Evolutionary conservation across 1,139 yeast genomes (phyloP).

Genomic region (Saccharomyces uvarum): DNA sequence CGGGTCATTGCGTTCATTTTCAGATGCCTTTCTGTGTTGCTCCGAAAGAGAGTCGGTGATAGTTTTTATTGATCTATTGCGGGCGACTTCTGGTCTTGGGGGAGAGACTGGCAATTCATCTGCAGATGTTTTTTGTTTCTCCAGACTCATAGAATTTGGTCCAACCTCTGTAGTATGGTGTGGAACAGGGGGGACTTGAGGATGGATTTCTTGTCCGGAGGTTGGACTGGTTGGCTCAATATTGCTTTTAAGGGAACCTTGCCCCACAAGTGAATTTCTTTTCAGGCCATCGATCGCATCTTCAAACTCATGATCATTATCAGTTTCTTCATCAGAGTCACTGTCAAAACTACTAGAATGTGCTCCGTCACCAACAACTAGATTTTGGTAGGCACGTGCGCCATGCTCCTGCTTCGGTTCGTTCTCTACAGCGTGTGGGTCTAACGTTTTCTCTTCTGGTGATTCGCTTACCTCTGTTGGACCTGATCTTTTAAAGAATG

Average conservation of each 20-base stretch:
- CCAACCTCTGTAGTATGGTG: neutral
- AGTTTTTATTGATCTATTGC: neutral
- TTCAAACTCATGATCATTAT: neutral
- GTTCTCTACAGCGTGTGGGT: constrained; percentile 8
- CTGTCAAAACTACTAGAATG: neutral
- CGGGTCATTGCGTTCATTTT: neutral
- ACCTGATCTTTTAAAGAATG: constrained; percentile 11
- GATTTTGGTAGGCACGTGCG: neutral
- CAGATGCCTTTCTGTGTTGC: neutral
- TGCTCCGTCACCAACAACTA: neutral
- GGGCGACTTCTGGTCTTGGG: neutral
- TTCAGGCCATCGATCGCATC: neutral
- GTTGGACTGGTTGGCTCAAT: neutral
- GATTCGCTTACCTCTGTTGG: neutral
- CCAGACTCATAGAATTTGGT: neutral
- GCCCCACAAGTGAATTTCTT: neutral
- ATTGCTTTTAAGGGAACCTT: neutral
- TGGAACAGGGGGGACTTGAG: neutral
- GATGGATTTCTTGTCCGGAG: neutral
- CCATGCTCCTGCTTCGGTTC: constrained; percentile 2
- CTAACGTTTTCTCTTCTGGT: constrained; percentile 9
- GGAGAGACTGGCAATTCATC: neutral
- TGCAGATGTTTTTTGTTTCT: neutral
- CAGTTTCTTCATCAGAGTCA: neutral
- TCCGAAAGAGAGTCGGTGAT: neutral